Evolutionary conservation across 495 filamentous ascomycete species (phyloP), one percentile per base, ranked within the genome.

Genomic region (Daldinia loculata): DNA sequence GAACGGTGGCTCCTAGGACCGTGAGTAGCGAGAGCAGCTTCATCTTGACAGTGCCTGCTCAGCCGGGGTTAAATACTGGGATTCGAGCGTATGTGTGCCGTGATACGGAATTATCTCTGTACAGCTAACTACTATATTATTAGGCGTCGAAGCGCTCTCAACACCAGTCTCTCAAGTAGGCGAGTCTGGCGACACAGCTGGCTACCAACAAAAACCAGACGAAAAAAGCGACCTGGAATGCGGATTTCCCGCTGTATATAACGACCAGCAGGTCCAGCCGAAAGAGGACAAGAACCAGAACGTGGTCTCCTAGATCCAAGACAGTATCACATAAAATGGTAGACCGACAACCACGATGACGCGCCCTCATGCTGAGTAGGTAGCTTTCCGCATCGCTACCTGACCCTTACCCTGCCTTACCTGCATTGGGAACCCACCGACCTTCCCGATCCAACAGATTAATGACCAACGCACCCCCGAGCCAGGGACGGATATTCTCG

Each of bases 1-100:
- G 55, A 39, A 77, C 67, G 59, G 77, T 39, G 66, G 78, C 51
- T 57, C 56, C 62, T 4, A 78, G 41, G 19, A 69, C 43, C 43
- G 71, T 55, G 26, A 78, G 27, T 52, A 62, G 68, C 8, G 56
- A 50, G 59, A 75, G 56, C 45, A 75, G 17, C 45, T 62, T 76
- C 77, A 80, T 80, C 11, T 12, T 64, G 55, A 48, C 29, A 41
- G 14, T 34, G 12, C 27, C 27, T 29, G 12, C 26, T 30, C 50
- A 24, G 15, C 26, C 50, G 15, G 26, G 14, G 15, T 56, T 53
- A 27, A 39, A 29, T 12, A 38, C 51, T 26, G 26, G 26, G 56
- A 27, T 27, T 63, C 24, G 24, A 59, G 41, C 17, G n/a, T 61
- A 36, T 34, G 22, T 39, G 39, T 65, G 53, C 24, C 14, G 53